Conservation (phyloP, 768 basidiomycete genomes). For the Lactifluus rugatus region DNA sequence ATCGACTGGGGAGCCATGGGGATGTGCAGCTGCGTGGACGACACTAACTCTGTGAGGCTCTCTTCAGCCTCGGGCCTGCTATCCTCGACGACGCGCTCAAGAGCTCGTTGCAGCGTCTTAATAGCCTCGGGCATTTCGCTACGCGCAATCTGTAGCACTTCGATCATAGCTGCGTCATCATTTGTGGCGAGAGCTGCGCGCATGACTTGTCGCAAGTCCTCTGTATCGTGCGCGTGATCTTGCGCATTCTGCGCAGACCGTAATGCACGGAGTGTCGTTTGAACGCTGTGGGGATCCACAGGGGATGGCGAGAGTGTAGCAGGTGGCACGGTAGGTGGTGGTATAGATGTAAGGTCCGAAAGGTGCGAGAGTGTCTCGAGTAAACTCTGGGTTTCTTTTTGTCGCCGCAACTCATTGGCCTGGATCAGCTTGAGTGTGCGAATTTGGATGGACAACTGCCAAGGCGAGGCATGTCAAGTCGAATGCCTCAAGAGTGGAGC, state of each 20-base stretch:
- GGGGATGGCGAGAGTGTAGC: slow-evolving; percentile 15
- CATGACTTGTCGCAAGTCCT: slow-evolving; percentile 50
- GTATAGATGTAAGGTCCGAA: background rate
- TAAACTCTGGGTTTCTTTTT: slow-evolving; percentile 30
- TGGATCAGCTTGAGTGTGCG: slow-evolving; percentile 45
- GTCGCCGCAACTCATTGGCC: slow-evolving; percentile 29
- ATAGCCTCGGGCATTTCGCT: slow-evolving; percentile 75
- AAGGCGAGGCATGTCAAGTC: background rate
- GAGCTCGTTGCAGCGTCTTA: slow-evolving; percentile 64
- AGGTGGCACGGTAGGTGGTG: background rate
- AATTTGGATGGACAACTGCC: slow-evolving; percentile 40
- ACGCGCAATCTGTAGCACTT: slow-evolving; percentile 49
- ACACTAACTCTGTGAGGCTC: background rate
- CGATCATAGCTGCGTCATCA: slow-evolving; percentile 55
- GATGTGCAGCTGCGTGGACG: background rate
- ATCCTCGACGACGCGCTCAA: slow-evolving; percentile 38
- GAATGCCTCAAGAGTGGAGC: background rate
- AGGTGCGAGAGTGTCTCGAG: slow-evolving; percentile 26
- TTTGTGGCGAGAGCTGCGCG: slow-evolving; percentile 44
- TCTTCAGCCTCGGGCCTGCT: slow-evolving; percentile 23
- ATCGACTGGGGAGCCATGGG: background rate
- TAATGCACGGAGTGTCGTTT: slow-evolving; percentile 19
- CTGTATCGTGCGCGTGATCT: slow-evolving; percentile 45
- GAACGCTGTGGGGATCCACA: slow-evolving; percentile 11
- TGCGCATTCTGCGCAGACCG: slow-evolving; percentile 33